Evolutionary conservation across 768 basidiomycete genomes (phyloP).

Genomic region (Psilocybe cubensis): DNA sequence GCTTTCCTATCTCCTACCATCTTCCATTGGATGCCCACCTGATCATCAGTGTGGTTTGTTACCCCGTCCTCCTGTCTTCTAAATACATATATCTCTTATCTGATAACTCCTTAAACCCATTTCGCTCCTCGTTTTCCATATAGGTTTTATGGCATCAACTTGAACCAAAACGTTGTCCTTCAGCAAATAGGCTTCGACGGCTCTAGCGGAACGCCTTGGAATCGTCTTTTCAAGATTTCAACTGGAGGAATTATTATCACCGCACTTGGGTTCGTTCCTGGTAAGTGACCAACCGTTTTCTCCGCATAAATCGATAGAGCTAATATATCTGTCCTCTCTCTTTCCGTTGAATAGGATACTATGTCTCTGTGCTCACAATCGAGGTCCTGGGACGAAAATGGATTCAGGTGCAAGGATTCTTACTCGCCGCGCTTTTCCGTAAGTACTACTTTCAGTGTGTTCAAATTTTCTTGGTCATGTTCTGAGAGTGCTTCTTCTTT

Average conservation of each 20-base stretch:
- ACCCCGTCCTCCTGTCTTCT: too few species aligned
- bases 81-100: background rate
- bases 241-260: conserved; percentile 75
- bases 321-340: background rate
- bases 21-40: too few species aligned
- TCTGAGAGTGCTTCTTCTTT: background rate
- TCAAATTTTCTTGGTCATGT: background rate
- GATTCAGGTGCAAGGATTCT: conserved; percentile 79
- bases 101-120: background rate
- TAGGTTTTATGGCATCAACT: conserved; percentile 75
- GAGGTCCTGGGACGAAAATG: conserved; percentile 75
- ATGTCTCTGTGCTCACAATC: conserved; percentile 66
- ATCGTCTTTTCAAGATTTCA: conserved; percentile 67
- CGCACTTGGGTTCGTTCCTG: conserved; percentile 77
- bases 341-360: conserved; percentile 54
- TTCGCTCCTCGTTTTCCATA: background rate
- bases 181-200: conserved; percentile 73
- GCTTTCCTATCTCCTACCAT: background rate
- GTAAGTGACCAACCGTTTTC: conserved; percentile 36
- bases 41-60: too few species aligned
- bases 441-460: conserved; percentile 20
- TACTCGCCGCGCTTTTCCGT: conserved; percentile 72
- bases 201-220: conserved; percentile 56
- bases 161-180: conserved; percentile 80
- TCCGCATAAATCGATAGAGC: too few species aligned